Evolutionary conservation across 2,329 filamentous ascomycete species (phyloP).

Genomic region (Dothiorella sarmentorum): DNA sequence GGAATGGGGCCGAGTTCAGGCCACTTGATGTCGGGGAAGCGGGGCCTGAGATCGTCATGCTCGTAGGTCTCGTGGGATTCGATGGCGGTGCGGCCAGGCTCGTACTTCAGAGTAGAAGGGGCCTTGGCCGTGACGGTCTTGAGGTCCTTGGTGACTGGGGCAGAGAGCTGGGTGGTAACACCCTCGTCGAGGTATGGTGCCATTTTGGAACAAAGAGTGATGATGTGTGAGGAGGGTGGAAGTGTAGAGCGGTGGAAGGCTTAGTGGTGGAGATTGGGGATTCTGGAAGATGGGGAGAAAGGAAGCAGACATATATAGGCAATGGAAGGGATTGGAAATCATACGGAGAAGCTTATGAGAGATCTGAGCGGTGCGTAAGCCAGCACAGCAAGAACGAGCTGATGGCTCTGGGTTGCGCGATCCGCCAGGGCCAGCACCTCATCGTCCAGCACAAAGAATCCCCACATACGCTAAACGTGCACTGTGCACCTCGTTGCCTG

Average conservation of each 20-base stretch:
- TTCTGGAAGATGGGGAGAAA: neutral
- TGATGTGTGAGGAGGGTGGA: neutral
- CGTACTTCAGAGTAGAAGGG: constrained; percentile 37
- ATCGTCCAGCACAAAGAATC: constrained; percentile 17
- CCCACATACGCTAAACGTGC: constrained; percentile 18
- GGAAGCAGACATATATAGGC: neutral
- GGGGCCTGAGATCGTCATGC: constrained; percentile 51
- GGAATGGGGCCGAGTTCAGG: constrained; percentile 46
- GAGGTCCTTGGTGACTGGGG: neutral
- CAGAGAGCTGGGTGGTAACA: neutral
- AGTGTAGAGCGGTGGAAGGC: neutral
- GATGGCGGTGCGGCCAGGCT: constrained; percentile 48
- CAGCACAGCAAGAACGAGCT: constrained; percentile 2
- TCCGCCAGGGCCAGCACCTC: constrained; percentile 18
- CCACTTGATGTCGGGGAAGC: constrained; percentile 54
- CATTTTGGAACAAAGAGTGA: constrained; percentile 6
- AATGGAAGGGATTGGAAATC: neutral
- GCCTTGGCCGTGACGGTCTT: constrained; percentile 22
- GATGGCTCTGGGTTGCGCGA: constrained; percentile 17
- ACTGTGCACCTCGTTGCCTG: constrained; percentile 4
- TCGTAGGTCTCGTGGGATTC: constrained; percentile 48
- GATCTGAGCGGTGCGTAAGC: neutral
- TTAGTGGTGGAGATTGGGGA: neutral
- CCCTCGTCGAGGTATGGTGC: constrained; percentile 16
- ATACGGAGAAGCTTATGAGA: neutral